These are phyloP conservation scores for Melampsora americana DNA, from an alignment of 1,284 basidiomycete genomes.

Conservation along the genomic window DNA sequence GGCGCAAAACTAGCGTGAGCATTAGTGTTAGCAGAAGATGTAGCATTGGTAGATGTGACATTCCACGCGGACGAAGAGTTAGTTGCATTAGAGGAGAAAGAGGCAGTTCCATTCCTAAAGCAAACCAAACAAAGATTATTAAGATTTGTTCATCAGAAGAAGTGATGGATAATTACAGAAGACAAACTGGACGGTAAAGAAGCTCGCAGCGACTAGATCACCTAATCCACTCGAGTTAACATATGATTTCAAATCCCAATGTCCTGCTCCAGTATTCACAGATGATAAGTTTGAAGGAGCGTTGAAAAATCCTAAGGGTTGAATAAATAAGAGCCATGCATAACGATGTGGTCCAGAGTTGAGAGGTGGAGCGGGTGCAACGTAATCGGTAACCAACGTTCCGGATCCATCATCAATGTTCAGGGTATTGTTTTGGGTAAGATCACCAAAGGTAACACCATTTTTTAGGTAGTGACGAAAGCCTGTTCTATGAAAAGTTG, in stretches of 20 bases:
- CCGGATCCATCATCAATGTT: slow-evolving; percentile 19
- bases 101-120: too few relatives aligned
- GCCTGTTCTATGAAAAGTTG: slow-evolving; percentile 5
- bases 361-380: slow-evolving; percentile 14
- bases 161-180: too few relatives aligned
- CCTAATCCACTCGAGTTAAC: slow-evolving; percentile 16
- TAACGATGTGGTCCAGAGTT: slow-evolving; percentile 33
- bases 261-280: background rate
- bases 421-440: background rate
- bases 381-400: slow-evolving; percentile 22
- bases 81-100: too few relatives aligned
- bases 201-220: slow-evolving; percentile 25
- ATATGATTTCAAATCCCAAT: slow-evolving; percentile 34
- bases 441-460: slow-evolving; percentile 21
- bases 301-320: background rate
- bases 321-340: slow-evolving; percentile 29
- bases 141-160: too few relatives aligned
- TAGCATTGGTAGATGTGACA: too few relatives aligned
- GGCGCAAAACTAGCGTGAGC: too few relatives aligned
- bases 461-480: slow-evolving; percentile 35
- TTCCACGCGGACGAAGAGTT: too few relatives aligned
- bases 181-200: slow-evolving; percentile 23
- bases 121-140: too few relatives aligned
- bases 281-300: slow-evolving; percentile 21
- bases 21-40: too few relatives aligned